Evolutionary conservation across 2,329 filamentous ascomycete species (phyloP).

Genomic region (Ceratocystiopsis sp.): DNA sequence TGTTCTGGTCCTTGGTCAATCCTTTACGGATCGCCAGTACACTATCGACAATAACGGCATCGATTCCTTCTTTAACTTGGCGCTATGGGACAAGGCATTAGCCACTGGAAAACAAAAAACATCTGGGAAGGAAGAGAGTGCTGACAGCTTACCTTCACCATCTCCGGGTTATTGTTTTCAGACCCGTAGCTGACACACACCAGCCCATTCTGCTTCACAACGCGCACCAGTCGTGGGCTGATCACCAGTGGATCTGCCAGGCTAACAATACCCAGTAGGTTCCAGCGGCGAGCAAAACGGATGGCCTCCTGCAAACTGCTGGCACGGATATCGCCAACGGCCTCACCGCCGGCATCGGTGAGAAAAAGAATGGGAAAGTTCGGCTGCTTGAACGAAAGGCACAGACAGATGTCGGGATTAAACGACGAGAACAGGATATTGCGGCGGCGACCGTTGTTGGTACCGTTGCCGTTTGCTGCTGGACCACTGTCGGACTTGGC

Average conservation of each 20-base stretch:
- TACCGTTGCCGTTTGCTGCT: no score
- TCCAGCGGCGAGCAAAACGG: constrained; percentile 88
- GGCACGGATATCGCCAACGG: constrained; percentile 77
- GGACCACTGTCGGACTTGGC: no score
- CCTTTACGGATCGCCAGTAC: constrained; percentile 87
- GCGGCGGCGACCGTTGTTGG: constrained; percentile 20
- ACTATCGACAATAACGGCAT: constrained; percentile 93
- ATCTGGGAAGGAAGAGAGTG: constrained; percentile 3
- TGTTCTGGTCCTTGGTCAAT: constrained; percentile 35
- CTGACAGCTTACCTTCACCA: constrained; percentile 54
- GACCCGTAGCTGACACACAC: constrained; percentile 92
- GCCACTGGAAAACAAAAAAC: neutral
- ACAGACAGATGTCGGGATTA: constrained; percentile 89
- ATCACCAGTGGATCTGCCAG: constrained; percentile 79
- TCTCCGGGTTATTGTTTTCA: constrained; percentile 70
- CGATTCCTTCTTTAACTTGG: constrained; percentile 90
- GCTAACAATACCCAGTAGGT: constrained; percentile 77
- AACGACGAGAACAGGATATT: constrained; percentile 96
- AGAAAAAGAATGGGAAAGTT: constrained; percentile 92
- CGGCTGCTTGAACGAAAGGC: constrained; percentile 91
- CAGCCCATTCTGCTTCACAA: constrained; percentile 85
- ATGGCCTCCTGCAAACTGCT: constrained; percentile 90
- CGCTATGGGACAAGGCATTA: constrained; percentile 28
- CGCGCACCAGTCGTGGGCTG: constrained; percentile 72
- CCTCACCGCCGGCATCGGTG: constrained; percentile 67